phyloP scores from a whole-genome alignment of 257 asterid genomes.

The Gynochthodes officinalis region DNA sequence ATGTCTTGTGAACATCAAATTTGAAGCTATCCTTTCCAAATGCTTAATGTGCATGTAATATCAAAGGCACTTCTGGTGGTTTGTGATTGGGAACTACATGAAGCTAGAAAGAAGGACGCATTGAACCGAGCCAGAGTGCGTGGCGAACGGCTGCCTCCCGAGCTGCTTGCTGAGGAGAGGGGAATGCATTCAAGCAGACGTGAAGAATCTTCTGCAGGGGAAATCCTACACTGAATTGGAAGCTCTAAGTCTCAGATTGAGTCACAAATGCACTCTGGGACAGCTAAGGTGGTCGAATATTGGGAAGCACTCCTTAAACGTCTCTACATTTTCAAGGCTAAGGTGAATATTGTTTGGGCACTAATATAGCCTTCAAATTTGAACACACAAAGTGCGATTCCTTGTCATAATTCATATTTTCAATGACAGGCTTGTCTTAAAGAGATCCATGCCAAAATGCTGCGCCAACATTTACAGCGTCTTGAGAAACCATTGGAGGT shows the following conservation, averaged over 20 bases:
- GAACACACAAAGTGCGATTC: not conserved
- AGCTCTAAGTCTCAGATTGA: slow-evolving; percentile 58
- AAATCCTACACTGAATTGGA: slow-evolving; percentile 59
- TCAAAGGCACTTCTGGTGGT: slow-evolving; percentile 70
- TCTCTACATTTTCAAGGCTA: no score
- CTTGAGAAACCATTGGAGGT: no score
- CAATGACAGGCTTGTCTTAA: slow-evolving; percentile 67
- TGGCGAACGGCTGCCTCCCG: slow-evolving; percentile 74
- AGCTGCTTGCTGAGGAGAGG: slow-evolving; percentile 75
- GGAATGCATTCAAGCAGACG: slow-evolving; percentile 82
- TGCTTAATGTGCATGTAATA: slow-evolving; percentile 20
- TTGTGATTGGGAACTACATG: slow-evolving; percentile 87
- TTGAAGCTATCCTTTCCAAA: not conserved
- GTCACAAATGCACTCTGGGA: slow-evolving; percentile 83
- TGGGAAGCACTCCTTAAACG: no score
- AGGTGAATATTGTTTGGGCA: no score
- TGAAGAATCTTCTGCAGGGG: slow-evolving; percentile 61
- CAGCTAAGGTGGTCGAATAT: slow-evolving; percentile 89
- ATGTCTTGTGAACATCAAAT: not conserved
- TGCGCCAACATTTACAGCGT: slow-evolving; percentile 62
- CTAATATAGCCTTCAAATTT: not conserved
- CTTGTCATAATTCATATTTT: slow-evolving; percentile 18
- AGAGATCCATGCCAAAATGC: slow-evolving; percentile 79
- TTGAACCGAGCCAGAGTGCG: slow-evolving; percentile 91
- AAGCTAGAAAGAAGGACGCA: slow-evolving; percentile 73